These are phyloP conservation scores for Leucocoprinus leucothites DNA, from an alignment of 768 basidiomycete species.

Conservation along the genomic window DNA sequence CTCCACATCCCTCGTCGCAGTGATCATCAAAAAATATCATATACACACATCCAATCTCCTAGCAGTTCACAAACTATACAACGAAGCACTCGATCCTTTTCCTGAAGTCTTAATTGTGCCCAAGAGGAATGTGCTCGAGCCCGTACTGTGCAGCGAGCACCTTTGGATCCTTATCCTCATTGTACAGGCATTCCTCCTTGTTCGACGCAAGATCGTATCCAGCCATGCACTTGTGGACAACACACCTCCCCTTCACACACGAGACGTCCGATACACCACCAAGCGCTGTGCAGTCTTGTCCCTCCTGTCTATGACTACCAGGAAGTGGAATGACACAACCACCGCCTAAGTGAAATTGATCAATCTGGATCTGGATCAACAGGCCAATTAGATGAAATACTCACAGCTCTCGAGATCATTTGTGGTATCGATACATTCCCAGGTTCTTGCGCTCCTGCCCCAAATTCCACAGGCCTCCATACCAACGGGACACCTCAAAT, in stretches of 20 bases:
- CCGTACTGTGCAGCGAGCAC: conserved; percentile 27
- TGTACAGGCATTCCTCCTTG: conserved; percentile 11
- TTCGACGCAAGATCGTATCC: conserved; percentile 30
- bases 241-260: conserved; percentile 40
- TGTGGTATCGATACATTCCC: conserved; percentile 48
- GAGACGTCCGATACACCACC: conserved; percentile 46
- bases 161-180: conserved; percentile 21
- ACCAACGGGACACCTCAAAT: conserved; percentile 33
- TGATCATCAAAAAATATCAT: too few species aligned
- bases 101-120: too few species aligned
- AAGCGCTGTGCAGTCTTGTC: conserved; percentile 48
- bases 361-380: neutral
- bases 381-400: too few species aligned
- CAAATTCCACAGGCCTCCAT: conserved; percentile 41
- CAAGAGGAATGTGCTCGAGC: too few species aligned
- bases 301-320: conserved; percentile 24
- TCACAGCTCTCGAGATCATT: conserved; percentile 51
- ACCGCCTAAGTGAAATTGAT: conserved; percentile 33
- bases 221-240: conserved; percentile 41
- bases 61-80: too few species aligned
- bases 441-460: conserved; percentile 33
- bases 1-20: too few species aligned
- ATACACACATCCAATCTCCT: too few species aligned
- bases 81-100: too few species aligned
- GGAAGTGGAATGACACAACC: conserved; percentile 38